A percentile compares a stretch with the other conserved stretches of the same genome.
Evolutionary conservation across 140 eudicot species (phyloP).

Genomic region (Oenanthe javanica): DNA sequence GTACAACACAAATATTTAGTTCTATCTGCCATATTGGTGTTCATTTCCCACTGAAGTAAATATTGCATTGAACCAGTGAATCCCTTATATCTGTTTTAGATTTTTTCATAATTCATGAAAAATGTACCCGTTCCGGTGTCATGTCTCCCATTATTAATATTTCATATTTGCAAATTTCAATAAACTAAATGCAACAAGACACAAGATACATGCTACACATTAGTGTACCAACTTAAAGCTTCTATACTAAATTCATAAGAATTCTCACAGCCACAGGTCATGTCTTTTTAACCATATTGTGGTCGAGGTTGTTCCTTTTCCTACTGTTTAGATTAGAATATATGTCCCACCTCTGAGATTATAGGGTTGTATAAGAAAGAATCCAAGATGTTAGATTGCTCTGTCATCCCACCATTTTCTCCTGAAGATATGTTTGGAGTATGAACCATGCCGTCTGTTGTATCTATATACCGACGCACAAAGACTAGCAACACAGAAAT

Average conservation of each 20-base stretch:
- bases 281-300: not conserved
- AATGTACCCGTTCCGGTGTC: not conserved
- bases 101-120: not conserved
- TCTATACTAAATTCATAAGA: not conserved
- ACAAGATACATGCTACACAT: not conserved
- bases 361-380: not conserved
- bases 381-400: slow-evolving; percentile 1
- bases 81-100: not conserved
- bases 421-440: not conserved
- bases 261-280: not conserved
- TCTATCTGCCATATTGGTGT: not conserved
- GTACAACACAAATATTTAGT: not conserved
- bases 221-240: not conserved
- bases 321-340: not conserved
- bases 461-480: not conserved
- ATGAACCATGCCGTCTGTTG: slow-evolving; percentile 2
- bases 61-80: not conserved
- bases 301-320: not conserved
- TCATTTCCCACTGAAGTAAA: not conserved
- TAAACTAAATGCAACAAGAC: not conserved
- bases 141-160: not conserved
- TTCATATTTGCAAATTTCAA: not conserved
- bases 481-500: slow-evolving; percentile 4
- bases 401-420: not conserved
- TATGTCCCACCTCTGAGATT: slow-evolving; percentile 11